Conservation (phyloP, 1,284 basidiomycete genomes). For the Tetrapyrgos nigripes region DNA sequence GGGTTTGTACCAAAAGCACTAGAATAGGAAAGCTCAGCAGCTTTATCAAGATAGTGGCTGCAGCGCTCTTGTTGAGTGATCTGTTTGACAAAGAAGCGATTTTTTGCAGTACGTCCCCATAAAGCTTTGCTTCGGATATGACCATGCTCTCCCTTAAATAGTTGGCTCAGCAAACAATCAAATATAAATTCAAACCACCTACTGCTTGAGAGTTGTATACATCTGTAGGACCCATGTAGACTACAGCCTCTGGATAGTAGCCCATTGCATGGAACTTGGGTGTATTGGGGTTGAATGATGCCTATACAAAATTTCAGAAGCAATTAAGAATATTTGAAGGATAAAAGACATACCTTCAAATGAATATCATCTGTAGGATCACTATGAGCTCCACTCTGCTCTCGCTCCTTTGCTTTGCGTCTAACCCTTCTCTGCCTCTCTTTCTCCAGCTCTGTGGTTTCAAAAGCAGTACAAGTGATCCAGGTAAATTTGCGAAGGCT, state of each 20-base stretch:
- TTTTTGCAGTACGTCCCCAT: neutral
- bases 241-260: constrained; percentile 3
- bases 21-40: neutral
- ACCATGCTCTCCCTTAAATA: constrained; percentile 36
- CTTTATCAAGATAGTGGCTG: neutral
- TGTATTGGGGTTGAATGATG: constrained; percentile 28
- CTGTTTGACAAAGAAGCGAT: neutral
- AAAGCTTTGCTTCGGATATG: constrained; percentile 20
- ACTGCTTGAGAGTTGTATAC: no score
- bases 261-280: constrained; percentile 25
- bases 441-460: constrained; percentile 28
- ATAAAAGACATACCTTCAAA: no score
- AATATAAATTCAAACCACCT: no score
- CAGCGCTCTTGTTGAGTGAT: neutral
- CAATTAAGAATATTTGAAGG: no score
- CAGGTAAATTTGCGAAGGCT: constrained; percentile 20
- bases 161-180: neutral
- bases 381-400: no score
- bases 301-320: no score
- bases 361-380: no score
- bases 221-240: constrained; percentile 1
- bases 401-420: no score
- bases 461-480: constrained; percentile 20
- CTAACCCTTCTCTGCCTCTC: constrained; percentile 13
- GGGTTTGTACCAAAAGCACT: neutral